Conservation (phyloP, 129 eudicot genomes). For the Rutidosis leptorrhynchoides region DNA sequence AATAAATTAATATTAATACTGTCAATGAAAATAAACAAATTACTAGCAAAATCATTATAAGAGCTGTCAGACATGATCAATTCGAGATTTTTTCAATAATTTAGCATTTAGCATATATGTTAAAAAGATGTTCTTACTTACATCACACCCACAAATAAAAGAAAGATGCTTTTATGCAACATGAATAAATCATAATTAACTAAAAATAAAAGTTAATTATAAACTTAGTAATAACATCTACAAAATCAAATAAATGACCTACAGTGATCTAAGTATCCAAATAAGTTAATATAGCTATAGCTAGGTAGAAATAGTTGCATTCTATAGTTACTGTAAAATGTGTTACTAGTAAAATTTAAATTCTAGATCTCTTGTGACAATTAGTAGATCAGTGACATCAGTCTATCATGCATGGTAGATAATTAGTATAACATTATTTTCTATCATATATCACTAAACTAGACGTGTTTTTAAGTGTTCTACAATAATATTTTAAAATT, state of each 20-base stretch:
- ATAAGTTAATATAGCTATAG: too few species aligned
- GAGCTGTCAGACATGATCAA: slow-evolving; percentile 13
- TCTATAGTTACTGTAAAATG: too few species aligned
- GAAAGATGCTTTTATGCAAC: not conserved
- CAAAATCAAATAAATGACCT: not conserved
- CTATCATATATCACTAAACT: too few species aligned
- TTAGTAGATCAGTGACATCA: too few species aligned
- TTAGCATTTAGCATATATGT: slow-evolving; percentile 14
- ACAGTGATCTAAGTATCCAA: not conserved
- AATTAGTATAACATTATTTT: too few species aligned
- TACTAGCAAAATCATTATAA: not conserved
- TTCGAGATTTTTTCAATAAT: slow-evolving; percentile 9
- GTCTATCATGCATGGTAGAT: too few species aligned
- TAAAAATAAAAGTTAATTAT: not conserved
- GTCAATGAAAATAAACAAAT: not conserved
- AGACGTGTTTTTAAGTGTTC: too few species aligned
- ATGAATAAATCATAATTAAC: not conserved
- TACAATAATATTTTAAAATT: too few species aligned
- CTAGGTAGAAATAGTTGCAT: too few species aligned
- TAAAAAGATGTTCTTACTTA: slow-evolving; percentile 14
- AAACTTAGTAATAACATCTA: not conserved
- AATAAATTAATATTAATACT: too few species aligned
- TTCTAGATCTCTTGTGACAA: too few species aligned
- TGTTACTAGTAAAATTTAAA: too few species aligned
- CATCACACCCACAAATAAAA: slow-evolving; percentile 25